Percentiles rank a stretch among this genome's conserved stretches.
phyloP scores from a whole-genome alignment of 345 rosid genomes.

The Trapa incisa region DNA sequence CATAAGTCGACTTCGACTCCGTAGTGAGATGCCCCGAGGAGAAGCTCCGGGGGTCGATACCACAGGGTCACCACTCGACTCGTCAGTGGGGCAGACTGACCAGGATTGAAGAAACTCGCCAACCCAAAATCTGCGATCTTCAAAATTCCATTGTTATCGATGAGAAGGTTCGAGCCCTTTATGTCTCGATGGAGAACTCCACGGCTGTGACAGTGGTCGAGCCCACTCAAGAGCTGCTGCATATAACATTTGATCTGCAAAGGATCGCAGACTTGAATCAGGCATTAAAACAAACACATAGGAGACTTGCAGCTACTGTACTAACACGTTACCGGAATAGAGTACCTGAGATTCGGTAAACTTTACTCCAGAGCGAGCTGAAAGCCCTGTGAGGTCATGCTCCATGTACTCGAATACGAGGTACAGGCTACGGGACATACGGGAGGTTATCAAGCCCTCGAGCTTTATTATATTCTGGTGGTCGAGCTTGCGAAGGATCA shows the following conservation, averaged over 20 bases:
- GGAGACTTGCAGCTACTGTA: neutral
- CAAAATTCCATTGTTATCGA: constrained; percentile 64
- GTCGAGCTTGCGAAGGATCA: constrained; percentile 67
- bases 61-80: constrained; percentile 97
- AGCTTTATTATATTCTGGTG: constrained; percentile 87
- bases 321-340: neutral
- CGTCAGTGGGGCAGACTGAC: constrained; percentile 44
- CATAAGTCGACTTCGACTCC: constrained; percentile 86
- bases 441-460: constrained; percentile 85
- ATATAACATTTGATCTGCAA: constrained; percentile 86
- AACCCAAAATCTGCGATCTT: constrained; percentile 97
- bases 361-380: constrained; percentile 67
- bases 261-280: neutral
- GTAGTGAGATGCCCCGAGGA: constrained; percentile 77
- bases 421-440: constrained; percentile 58
- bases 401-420: constrained; percentile 97
- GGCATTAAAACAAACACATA: neutral
- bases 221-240: constrained; percentile 88
- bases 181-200: constrained; percentile 89
- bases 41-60: constrained; percentile 97
- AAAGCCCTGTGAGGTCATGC: constrained; percentile 90
- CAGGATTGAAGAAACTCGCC: constrained; percentile 64
- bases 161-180: constrained; percentile 92
- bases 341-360: constrained; percentile 86
- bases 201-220: constrained; percentile 79